A percentile compares a stretch with the other conserved stretches of the same genome.
These are phyloP conservation scores for Theileria equi DNA, from an alignment of 169 alveolate genomes.

Conservation along the genomic window DNA sequence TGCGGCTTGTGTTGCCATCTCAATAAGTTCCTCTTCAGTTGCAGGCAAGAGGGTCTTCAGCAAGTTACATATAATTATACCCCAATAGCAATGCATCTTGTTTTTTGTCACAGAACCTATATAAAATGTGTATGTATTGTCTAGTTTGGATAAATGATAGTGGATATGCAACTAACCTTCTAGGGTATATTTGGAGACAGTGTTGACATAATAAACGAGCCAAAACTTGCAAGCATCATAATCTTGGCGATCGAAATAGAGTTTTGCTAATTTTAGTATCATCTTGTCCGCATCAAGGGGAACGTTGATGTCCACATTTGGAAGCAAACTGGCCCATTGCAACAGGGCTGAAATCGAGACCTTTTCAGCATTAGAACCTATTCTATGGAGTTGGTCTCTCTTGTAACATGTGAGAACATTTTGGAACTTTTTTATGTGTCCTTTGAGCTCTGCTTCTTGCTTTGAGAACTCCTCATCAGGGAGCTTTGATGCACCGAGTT, in stretches of 20 bases:
- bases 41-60: constrained; percentile 59
- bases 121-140: neutral
- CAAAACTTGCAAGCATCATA: constrained; percentile 65
- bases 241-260: constrained; percentile 71
- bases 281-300: constrained; percentile 62
- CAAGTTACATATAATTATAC: constrained; percentile 67
- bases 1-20: constrained; percentile 47
- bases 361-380: constrained; percentile 65
- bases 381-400: constrained; percentile 65
- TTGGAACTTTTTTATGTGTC: constrained; percentile 60
- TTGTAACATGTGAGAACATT: constrained; percentile 65
- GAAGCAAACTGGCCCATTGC: constrained; percentile 64
- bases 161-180: constrained; percentile 35
- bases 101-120: constrained; percentile 64
- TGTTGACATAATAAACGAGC: constrained; percentile 68
- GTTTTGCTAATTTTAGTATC: constrained; percentile 68
- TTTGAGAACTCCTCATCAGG: constrained; percentile 53
- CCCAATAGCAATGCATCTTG: constrained; percentile 75
- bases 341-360: constrained; percentile 61
- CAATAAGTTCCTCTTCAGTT: constrained; percentile 40
- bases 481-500: constrained; percentile 44
- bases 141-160: neutral
- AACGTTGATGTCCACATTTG: constrained; percentile 42
- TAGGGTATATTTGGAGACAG: constrained; percentile 68
- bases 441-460: constrained; percentile 34